Base-by-base conservation (phyloP, 1,284 basidiomycete genomes). In the Tilletia horrida region DNA sequence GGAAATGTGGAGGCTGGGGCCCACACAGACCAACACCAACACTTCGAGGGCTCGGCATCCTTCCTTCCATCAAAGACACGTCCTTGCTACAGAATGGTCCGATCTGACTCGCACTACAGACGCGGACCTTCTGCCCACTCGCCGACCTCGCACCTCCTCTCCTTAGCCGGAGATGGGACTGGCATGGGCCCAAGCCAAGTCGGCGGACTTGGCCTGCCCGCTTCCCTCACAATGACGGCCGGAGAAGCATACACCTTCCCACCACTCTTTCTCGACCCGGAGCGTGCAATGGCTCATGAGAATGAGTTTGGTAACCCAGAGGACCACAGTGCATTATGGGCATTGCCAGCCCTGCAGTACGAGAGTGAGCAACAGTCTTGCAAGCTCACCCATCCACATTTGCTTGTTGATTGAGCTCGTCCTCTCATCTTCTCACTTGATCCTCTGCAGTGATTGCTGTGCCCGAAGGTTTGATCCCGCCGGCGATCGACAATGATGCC, bases 381-480 rank as follows among this genome's bases (percentile, higher is more conserved):
- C 45, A 4, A 6, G 45, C 16, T 18, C 16, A n/a, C 21, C 6
- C 45, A 23, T 40, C 35, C 35, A 11, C 4, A 4, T 11, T 40
- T 40, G 11, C 6, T 40, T 6, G 11, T 40, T 40, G 35, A 40
- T 40, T 11, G 6, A 40, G 35, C 35, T 11, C 35, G 35, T 40
- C 35, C 35, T 4, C 4, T 6, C 35, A 40, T 11, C 35, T 4
- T 4, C 6, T 4, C 6, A 40, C 35, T 35, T 16, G 3, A 25
- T 9, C 18, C 55, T n/a, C 31, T n/a, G n/a, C 55, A 59, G 55
- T 21, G 29, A 70, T 74, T 7, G 69, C 71, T 3, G 63, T 74
- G 40, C 72, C 71, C 44, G 76, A 78, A 45, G 72, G 75, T 63
- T 63, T 78, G n/a, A 67, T 78, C 1, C 76, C 76, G 1, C 70